Conservation (phyloP, 345 rosid species). For the Acer yangbiense region DNA sequence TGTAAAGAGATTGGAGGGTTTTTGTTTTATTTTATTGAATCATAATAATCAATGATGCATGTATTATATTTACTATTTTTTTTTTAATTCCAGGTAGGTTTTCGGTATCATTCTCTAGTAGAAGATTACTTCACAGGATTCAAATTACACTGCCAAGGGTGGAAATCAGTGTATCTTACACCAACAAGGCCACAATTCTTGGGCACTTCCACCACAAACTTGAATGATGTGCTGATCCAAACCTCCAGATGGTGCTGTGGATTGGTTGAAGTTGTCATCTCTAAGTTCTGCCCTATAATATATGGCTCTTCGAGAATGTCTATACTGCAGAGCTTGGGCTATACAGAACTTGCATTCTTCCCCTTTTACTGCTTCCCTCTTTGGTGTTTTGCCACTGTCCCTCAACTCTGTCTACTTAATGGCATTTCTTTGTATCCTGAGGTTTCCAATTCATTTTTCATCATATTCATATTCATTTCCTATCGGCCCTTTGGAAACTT, state of each 20-base stretch:
- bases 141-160: too few species aligned
- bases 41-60: too few species aligned
- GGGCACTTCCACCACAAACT: constrained; percentile 29
- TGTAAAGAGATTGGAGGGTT: too few species aligned
- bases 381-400: constrained; percentile 37
- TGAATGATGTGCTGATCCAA: constrained; percentile 33
- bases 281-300: constrained; percentile 44
- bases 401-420: constrained; percentile 43
- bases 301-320: constrained; percentile 38
- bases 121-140: too few species aligned
- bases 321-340: constrained; percentile 31
- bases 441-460: constrained; percentile 29
- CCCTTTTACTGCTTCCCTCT: constrained; percentile 33
- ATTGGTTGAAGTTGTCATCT: constrained; percentile 24
- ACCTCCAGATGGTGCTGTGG: constrained; percentile 43
- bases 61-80: too few species aligned
- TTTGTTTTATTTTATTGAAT: too few species aligned
- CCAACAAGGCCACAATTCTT: constrained; percentile 42
- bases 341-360: constrained; percentile 13
- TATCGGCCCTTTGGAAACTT: constrained; percentile 20
- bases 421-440: constrained; percentile 45
- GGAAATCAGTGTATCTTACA: too few species aligned
- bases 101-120: too few species aligned
- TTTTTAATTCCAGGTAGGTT: too few species aligned
- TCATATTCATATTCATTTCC: constrained; percentile 25